Evolutionary conservation across 768 basidiomycete species (phyloP), one percentile per base, ranked within the genome.

Genomic region (Kondoa subrosea): DNA sequence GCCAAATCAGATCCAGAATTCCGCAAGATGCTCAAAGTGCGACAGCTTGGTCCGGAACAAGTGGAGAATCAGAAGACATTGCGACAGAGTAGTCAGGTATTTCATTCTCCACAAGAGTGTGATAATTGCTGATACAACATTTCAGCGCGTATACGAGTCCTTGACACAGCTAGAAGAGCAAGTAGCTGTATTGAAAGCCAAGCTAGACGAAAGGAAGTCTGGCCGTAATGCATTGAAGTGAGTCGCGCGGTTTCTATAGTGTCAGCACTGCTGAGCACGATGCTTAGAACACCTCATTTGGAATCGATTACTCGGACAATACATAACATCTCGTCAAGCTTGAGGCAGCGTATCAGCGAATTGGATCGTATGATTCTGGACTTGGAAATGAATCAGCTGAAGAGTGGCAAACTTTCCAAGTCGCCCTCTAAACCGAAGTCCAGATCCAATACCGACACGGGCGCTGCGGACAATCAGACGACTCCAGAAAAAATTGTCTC

Each of bases 11-110:
- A 96, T 74, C 81, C 84, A 1, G 86, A 87, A 0, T 89, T 92
- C 75, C 82, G 84, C 12, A 86, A 84, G 73, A 83, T 87, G 80
- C 77, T 89, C 65, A 85, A 83, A 73, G 79, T 83, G 1, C 81
- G 87, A 60, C 85, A 86, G n/a, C 75, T 91, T n/a, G 87, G 87
- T 15, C 90, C 93, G 0, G 90, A 96, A 73, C 86, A 91, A 74
- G 80, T 85, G 16, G 90, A 92, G 74, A 86, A 84, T 0, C 91
- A 92, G 75, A 83, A 81, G 1, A 84, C 85, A 66, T 78, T 96
- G 30, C 81, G 90, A 33, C 83, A 85, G 71, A 88, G 33, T 50
- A 4, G 67, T 2, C 69, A 91, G 21, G 40, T 50, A 21, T 8
- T 8, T 50, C 8, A 50, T 50, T 21, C 21, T 8, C 8, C 21